Conservation (phyloP, 306 rosid genomes). For the Begonia peltatifolia region DNA sequence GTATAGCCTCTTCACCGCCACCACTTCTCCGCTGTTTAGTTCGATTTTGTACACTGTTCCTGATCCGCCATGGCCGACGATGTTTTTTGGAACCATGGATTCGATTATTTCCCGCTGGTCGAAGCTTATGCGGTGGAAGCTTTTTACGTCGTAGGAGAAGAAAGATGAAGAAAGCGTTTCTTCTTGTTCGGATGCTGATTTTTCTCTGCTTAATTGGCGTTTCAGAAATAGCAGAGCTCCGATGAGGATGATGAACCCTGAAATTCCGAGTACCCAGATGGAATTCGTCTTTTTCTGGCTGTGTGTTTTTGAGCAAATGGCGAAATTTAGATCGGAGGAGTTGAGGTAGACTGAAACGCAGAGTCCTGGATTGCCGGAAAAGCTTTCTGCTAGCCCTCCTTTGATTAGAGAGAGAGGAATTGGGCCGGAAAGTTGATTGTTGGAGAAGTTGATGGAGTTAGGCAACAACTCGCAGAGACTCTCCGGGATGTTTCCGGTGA, state of each 20-base stretch:
- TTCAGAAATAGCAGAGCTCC: conserved; percentile 49
- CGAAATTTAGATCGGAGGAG: conserved; percentile 40
- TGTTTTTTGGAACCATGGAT: conserved; percentile 74
- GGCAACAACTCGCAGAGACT: conserved; percentile 59
- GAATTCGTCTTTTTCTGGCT: conserved; percentile 42
- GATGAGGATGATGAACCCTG: conserved; percentile 40
- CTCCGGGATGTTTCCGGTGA: conserved; percentile 80
- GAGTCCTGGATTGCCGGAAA: conserved; percentile 65
- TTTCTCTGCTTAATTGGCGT: conserved; percentile 42
- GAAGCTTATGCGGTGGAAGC: conserved; percentile 68
- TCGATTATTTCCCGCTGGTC: conserved; percentile 57
- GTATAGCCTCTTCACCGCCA: conserved; percentile 77
- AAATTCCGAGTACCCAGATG: conserved; percentile 60
- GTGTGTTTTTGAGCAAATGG: conserved; percentile 27
- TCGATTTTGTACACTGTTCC: conserved; percentile 82
- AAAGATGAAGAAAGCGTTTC: conserved; percentile 44
- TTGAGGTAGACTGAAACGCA: conserved; percentile 43
- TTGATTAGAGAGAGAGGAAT: conserved; percentile 59
- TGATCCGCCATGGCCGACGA: conserved; percentile 86
- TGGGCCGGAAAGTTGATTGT: conserved; percentile 73
- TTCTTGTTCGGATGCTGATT: conserved; percentile 46
- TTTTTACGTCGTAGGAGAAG: conserved; percentile 67
- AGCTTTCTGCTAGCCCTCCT: conserved; percentile 82
- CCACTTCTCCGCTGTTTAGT: conserved; percentile 50
- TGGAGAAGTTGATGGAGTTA: conserved; percentile 76